Evolutionary conservation across 768 basidiomycete species (phyloP), one percentile per base, ranked within the genome.

Genomic region (Mycena latifolia): DNA sequence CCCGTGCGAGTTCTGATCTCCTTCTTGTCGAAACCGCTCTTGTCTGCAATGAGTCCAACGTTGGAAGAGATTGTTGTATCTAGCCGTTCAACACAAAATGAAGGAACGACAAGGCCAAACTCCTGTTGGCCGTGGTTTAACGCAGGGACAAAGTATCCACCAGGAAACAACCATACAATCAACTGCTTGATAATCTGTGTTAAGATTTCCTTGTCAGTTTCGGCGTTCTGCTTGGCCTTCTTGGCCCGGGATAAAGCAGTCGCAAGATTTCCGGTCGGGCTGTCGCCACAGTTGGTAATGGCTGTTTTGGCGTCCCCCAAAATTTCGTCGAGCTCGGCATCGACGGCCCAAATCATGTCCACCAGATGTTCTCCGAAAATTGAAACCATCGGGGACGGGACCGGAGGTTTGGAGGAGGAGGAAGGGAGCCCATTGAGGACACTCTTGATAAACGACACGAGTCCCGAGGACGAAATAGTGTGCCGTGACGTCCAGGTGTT

Each of bases 271-370:
- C 69, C 71, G 35, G 65, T 24, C 25, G 77, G 75, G 45, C 76
- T 72, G n/a, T 82, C 80, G 41, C 79, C 73, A 65, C 69, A 73
- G 27, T 76, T 74, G 37, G 78, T 73, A 48, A 86, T 71, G 47
- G 81, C 71, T 29, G 73, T 64, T 74, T 86, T 88, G 48, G 84
- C 83, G 69, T 93, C 91, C 17, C 77, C 75, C 37, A 90, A 69
- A 29, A 89, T 76, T 71, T 94, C 93, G 62, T 95, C 94, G 63
- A 95, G 76, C 68, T 91, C 88, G 39, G 86, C 82, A 77, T 95
- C 94, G 48, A 92, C 76, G 22, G 92, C 85, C 94, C 94, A 96
- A 48, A 94, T 82, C 71, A 92, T 83, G 74, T 96, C 94, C 24
- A 96, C 85, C 3, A 95, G 79, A 50, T 87, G 76, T 70, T 94